A percentile compares a stretch with the other conserved stretches of the same genome.
Conservation (phyloP, 768 basidiomycete species). For the Cystobasidiopsis lactophilus region DNA sequence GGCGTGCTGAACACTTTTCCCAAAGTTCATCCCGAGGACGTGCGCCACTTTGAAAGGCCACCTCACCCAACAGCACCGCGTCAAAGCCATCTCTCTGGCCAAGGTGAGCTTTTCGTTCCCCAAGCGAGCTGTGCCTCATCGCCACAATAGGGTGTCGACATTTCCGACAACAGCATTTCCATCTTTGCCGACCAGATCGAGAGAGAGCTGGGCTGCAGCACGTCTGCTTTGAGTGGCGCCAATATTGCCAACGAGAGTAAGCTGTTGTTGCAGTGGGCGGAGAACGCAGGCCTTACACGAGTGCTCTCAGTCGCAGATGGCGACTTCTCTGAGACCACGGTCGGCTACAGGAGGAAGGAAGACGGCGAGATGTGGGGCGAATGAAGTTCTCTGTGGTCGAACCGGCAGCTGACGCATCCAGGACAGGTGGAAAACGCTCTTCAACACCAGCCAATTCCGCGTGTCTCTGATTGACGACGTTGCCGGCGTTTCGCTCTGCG, state of each 20-base stretch:
- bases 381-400: neutral
- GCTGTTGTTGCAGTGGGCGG: neutral
- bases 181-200: constrained; percentile 30
- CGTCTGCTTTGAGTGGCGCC: constrained; percentile 30
- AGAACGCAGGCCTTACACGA: neutral
- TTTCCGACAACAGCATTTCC: constrained; percentile 26
- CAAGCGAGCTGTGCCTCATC: neutral
- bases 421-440: constrained; percentile 28
- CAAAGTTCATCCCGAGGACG: constrained; percentile 26
- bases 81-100: constrained; percentile 28
- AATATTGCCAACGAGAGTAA: constrained; percentile 30
- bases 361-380: constrained; percentile 22
- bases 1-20: neutral
- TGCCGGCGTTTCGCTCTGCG: constrained; percentile 29
- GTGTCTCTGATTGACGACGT: constrained; percentile 30
- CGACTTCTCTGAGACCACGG: constrained; percentile 31
- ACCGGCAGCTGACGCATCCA: neutral
- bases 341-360: constrained; percentile 28
- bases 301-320: constrained; percentile 25
- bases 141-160: constrained; percentile 27
- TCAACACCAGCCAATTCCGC: constrained; percentile 27
- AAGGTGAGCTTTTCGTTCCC: constrained; percentile 21
- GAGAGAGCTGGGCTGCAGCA: constrained; percentile 25
- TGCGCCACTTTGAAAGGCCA: constrained; percentile 27
- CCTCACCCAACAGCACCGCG: constrained; percentile 18